phyloP scores from a whole-genome alignment of 2,329 filamentous ascomycete genomes.

The Beauveria sp. region DNA sequence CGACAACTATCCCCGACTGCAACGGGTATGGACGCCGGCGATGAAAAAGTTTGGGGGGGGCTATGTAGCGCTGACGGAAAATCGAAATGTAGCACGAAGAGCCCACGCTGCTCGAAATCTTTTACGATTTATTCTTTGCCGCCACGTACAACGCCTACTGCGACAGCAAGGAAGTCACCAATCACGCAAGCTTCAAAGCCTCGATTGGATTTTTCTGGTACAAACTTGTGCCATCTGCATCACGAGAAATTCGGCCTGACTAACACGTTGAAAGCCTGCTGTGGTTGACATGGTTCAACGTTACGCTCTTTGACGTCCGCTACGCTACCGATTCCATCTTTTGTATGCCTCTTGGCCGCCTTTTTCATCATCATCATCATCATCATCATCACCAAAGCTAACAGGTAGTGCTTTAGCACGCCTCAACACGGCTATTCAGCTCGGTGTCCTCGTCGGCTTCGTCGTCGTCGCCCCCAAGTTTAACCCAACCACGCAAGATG shows the following conservation, averaged over 20 bases:
- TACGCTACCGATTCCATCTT: constrained; percentile 59
- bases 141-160: constrained; percentile 57
- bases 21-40: neutral
- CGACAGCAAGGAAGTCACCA: constrained; percentile 25
- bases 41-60: neutral
- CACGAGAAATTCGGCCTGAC: neutral
- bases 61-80: neutral
- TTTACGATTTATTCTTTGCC: constrained; percentile 36
- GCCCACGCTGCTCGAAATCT: constrained; percentile 29
- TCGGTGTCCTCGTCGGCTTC: constrained; percentile 59
- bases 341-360: constrained; percentile 20
- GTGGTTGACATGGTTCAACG: constrained; percentile 61
- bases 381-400: neutral
- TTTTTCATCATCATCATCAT: too few relatives aligned
- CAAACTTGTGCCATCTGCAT: neutral
- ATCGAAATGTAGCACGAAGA: constrained; percentile 21
- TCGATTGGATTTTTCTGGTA: constrained; percentile 27
- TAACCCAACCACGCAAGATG: constrained; percentile 30
- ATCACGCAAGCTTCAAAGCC: constrained; percentile 23
- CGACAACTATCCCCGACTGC: constrained; percentile 5
- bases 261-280: constrained; percentile 35
- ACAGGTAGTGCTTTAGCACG: constrained; percentile 32
- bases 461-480: constrained; percentile 49
- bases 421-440: constrained; percentile 48
- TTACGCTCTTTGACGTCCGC: constrained; percentile 58